Conservation (phyloP, 495 filamentous ascomycete species). For the Neurospora sp. region DNA sequence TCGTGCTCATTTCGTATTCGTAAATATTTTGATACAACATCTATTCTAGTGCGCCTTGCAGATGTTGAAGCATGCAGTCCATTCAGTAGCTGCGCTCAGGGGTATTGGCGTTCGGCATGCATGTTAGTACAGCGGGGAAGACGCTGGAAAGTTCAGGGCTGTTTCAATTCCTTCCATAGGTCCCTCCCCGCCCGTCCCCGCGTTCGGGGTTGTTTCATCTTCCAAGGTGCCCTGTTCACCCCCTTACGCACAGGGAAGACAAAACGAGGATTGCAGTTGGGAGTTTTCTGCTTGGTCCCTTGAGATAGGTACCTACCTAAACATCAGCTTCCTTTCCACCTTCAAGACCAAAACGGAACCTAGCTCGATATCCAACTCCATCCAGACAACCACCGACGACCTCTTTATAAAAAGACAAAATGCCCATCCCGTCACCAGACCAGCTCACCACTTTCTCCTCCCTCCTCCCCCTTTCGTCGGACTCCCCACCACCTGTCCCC, state of each 20-base stretch:
- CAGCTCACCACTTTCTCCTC: slow-evolving; percentile 9
- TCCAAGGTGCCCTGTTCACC: no score
- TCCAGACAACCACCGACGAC: no score
- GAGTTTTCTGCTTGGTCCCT: not conserved
- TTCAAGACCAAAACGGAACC: no score
- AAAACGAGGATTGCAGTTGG: not conserved
- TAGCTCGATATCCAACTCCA: no score
- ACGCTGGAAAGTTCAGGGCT: not conserved
- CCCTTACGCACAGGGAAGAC: not conserved
- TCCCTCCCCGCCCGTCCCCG: no score
- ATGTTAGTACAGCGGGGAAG: not conserved
- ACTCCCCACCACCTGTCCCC: not conserved
- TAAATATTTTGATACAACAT: not conserved
- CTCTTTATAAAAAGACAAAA: not conserved
- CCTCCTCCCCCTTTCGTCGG: not conserved
- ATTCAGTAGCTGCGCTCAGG: not conserved
- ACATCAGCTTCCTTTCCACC: not conserved
- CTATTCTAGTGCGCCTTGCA: not conserved
- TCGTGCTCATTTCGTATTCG: not conserved
- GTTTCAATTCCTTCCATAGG: not conserved
- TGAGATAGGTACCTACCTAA: not conserved
- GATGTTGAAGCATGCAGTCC: not conserved
- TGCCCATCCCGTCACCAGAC: slow-evolving; percentile 1
- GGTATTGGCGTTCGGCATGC: not conserved
- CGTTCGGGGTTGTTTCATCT: no score